phyloP scores from a whole-genome alignment of 352 stramenopile species.

The Phytophthora tentaculata region DNA sequence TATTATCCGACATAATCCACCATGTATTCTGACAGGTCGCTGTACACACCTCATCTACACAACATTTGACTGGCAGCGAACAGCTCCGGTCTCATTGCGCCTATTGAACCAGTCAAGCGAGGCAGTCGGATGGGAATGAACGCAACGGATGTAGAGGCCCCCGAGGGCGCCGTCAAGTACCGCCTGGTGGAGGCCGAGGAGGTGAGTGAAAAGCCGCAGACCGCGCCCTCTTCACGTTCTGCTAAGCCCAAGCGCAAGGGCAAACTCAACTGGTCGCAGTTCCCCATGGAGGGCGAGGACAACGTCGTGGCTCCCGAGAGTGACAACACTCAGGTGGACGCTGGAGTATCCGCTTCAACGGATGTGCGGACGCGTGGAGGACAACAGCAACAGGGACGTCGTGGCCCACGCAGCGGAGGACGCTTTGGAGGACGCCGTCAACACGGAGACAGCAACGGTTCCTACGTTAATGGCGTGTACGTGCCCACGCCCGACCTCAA shows the following conservation, averaged over 20 bases:
- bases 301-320: constrained; percentile 7
- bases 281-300: constrained; percentile 55
- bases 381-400: constrained; percentile 36
- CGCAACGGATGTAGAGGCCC: constrained; percentile 22
- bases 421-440: constrained; percentile 49
- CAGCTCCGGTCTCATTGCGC: constrained; percentile 12
- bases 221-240: constrained; percentile 2
- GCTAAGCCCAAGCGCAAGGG: constrained; percentile 58
- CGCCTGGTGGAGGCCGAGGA: constrained; percentile 84
- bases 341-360: not conserved
- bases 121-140: constrained; percentile 38
- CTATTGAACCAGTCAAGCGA: constrained; percentile 17
- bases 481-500: constrained; percentile 73
- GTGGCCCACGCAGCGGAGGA: constrained; percentile 31
- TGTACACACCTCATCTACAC: constrained; percentile 8
- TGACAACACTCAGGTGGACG: constrained; percentile 5
- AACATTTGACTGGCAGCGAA: constrained; percentile 34
- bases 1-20: too few species aligned
- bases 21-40: not conserved
- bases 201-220: constrained; percentile 50
- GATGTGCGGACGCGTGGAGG: constrained; percentile 16
- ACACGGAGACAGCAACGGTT: constrained; percentile 61
- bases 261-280: constrained; percentile 82
- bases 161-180: constrained; percentile 72
- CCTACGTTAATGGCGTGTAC: constrained; percentile 83